Conservation (phyloP, 1,139 yeast genomes). For the Pneumocystis jirovecii region DNA sequence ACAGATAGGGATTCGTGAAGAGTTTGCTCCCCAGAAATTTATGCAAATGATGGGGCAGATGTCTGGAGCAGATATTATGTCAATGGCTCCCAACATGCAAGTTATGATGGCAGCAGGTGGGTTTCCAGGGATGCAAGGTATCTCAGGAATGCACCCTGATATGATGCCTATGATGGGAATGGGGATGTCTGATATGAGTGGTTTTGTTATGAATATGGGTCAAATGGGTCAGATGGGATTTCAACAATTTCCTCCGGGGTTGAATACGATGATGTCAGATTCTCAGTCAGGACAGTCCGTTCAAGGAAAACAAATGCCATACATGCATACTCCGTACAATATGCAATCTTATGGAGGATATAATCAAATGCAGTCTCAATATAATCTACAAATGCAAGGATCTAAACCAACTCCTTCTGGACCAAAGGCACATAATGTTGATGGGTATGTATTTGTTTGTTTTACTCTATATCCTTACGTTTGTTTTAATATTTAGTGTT, state of each 20-base stretch:
- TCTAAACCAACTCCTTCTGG: neutral
- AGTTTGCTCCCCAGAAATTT: conserved; percentile 45
- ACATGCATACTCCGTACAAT: conserved; percentile 4
- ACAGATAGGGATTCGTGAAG: conserved; percentile 69
- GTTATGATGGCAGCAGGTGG: conserved; percentile 2
- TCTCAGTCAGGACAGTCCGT: neutral
- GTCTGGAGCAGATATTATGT: neutral
- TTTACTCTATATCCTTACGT: neutral
- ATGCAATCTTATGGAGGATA: neutral
- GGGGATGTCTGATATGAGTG: conserved; percentile 2
- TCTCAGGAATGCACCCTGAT: conserved; percentile 9
- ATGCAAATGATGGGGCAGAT: conserved; percentile 18
- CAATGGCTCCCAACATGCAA: conserved; percentile 9
- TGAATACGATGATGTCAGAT: neutral
- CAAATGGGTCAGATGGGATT: neutral
- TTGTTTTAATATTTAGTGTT: neutral
- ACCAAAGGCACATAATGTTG: neutral
- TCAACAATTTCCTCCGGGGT: neutral
- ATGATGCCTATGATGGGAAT: neutral
- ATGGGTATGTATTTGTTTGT: neutral
- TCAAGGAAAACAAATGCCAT: conserved; percentile 17
- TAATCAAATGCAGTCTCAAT: neutral
- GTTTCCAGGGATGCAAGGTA: conserved; percentile 6
- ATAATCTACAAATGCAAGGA: neutral
- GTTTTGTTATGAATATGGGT: conserved; percentile 1